Evolutionary conservation across 2,329 filamentous ascomycete species (phyloP), one percentile per base, ranked within the genome.

Genomic region (Ophiostoma himal-ulmi): DNA sequence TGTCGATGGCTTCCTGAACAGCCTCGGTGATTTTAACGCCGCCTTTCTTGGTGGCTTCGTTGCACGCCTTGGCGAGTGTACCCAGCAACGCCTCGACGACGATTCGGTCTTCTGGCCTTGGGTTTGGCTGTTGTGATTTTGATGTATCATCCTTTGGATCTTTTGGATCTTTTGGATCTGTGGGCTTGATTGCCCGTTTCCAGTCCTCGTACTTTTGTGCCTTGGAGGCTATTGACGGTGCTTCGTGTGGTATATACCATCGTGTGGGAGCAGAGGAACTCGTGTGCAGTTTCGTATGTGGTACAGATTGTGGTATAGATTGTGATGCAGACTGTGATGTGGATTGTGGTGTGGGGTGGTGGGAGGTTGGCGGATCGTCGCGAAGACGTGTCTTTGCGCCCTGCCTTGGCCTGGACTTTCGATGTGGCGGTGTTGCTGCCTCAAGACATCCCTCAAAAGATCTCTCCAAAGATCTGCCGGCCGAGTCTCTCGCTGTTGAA

Each of bases 31-130:
- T 39, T 36, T 65, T 36, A 3, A 37, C 34, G 60, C 17, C 60
- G 34, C 17, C 60, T 78, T 95, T 89, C 17, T 64, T 39, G 60
- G 60, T 64, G 30, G 34, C 20, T 22, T 22, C 36, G 3, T 22
- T 22, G 36, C 62, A 65, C 7, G 62, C 17, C 36, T 22, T 39
- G 62, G 10, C 20, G 36, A 65, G 62, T 39, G 62, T 65, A 10
- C 17, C 20, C 36, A 65, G 62, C 62, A 65, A 36, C n/a, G 17
- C 36, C 36, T 65, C n/a, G 34, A 65, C 36, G 20, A 22, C 36
- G 5, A 22, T 22, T 11, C 36, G 62, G 62, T 64, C 60, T 39
- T 64, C 20, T 39, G 60, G 14, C 34, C 11, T 14, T 4, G 57
- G 13, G 6, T n/a, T 57, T 57, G 52, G 5, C n/a, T 57, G 52